Evolutionary conservation across 306 rosid genomes (phyloP).

Genomic region (Prunus campanulata): DNA sequence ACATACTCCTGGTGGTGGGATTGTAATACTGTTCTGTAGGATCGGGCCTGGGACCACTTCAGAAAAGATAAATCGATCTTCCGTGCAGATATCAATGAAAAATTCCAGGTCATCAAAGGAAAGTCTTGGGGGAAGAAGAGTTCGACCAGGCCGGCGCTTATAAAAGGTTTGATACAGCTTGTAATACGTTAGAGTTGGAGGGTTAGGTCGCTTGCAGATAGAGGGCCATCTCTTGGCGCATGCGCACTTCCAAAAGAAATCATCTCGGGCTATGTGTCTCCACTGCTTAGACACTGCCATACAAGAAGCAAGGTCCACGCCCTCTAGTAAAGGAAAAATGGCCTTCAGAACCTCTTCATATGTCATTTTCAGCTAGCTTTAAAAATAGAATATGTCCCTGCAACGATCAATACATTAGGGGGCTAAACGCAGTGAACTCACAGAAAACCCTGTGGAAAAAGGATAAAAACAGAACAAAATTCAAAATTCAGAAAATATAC

Average conservation of each 20-base stretch:
- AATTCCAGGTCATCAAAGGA: conserved; percentile 87
- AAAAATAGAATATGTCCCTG: conserved; percentile 4
- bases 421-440: conserved; percentile 9
- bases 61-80: conserved; percentile 58
- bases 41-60: conserved; percentile 75
- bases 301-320: conserved; percentile 76
- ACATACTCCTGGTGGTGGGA: conserved; percentile 51
- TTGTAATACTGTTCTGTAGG: conserved; percentile 48
- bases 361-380: conserved; percentile 38
- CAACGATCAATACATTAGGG: conserved; percentile 8
- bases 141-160: conserved; percentile 49
- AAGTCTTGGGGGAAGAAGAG: conserved; percentile 79
- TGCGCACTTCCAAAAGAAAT: conserved; percentile 86
- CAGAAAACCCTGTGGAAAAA: conserved; percentile 5
- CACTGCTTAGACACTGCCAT: conserved; percentile 83
- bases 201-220: conserved; percentile 66
- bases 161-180: conserved; percentile 60
- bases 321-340: conserved; percentile 90
- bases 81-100: conserved; percentile 84
- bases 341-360: conserved; percentile 73
- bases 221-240: conserved; percentile 97
- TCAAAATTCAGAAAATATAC: background rate
- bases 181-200: conserved; percentile 56
- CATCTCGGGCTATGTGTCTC: conserved; percentile 78
- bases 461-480: conserved; percentile 12